Conservation (phyloP, 2,329 filamentous ascomycete genomes). For the Diplodia corticola region DNA sequence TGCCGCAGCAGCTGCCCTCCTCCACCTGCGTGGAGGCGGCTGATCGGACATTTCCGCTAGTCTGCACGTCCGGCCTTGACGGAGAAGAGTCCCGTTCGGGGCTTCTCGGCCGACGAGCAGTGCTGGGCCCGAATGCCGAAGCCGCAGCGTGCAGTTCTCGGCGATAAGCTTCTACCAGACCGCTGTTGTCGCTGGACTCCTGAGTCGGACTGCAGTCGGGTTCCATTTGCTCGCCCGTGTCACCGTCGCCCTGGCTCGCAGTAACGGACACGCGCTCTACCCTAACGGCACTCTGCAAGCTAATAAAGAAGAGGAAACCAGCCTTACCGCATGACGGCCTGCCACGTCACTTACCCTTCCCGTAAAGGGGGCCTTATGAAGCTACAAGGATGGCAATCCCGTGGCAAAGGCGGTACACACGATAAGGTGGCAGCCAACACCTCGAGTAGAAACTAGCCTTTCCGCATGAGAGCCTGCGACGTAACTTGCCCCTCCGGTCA, state of each 20-base stretch:
- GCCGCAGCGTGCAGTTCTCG: background rate
- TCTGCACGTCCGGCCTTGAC: background rate
- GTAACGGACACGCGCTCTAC: background rate
- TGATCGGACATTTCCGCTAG: background rate
- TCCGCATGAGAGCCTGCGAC: background rate
- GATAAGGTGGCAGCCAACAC: background rate
- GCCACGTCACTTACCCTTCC: background rate
- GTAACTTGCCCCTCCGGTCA: background rate
- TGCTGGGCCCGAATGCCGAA: background rate
- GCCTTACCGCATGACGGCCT: background rate
- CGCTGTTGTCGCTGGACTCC: background rate
- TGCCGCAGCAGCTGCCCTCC: background rate
- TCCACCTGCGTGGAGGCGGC: background rate
- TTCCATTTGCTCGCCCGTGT: background rate
- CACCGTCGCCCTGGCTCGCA: background rate
- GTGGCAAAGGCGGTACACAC: too few relatives aligned
- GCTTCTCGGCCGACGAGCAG: background rate
- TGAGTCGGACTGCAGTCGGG: background rate
- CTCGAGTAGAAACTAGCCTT: background rate
- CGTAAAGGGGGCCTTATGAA: conserved; percentile 1
- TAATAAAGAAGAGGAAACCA: too few relatives aligned
- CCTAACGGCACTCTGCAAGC: background rate
- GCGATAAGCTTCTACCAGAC: background rate
- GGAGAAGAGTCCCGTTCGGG: background rate
- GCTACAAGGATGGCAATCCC: background rate